Percentiles rank a stretch among this genome's conserved stretches.
Evolutionary conservation across 148 eudicot species (phyloP).

Genomic region (Bassia scoparia): DNA sequence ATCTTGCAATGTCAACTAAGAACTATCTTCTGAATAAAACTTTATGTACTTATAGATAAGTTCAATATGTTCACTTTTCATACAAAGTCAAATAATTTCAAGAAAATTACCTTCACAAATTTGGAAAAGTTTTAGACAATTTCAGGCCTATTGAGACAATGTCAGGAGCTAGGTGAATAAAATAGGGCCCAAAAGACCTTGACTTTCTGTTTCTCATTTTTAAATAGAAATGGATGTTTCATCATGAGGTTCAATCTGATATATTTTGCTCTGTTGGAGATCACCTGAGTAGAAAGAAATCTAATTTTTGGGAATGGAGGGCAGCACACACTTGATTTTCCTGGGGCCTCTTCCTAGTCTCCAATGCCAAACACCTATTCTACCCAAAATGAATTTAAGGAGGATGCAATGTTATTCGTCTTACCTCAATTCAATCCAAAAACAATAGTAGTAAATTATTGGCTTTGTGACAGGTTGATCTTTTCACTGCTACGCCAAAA

Average conservation of each 20-base stretch:
- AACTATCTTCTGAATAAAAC: not conserved
- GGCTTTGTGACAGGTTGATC: slow-evolving; percentile 59
- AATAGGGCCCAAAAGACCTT: not conserved
- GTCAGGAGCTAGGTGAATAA: not conserved
- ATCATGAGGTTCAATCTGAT: not conserved
- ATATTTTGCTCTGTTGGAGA: not conserved
- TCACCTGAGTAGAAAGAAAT: not conserved
- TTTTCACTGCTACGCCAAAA: slow-evolving; percentile 80
- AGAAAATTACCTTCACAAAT: not conserved
- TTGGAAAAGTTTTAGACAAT: not conserved
- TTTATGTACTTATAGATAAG: not conserved
- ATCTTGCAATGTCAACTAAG: not conserved
- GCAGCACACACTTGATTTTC: not conserved
- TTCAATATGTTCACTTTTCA: not conserved
- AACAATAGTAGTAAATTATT: not conserved
- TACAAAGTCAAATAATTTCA: not conserved
- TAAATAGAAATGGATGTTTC: not conserved
- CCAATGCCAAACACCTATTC: not conserved
- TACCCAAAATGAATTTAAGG: not conserved
- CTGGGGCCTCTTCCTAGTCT: not conserved
- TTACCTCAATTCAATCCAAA: not conserved
- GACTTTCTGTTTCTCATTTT: not conserved
- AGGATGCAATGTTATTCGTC: not conserved
- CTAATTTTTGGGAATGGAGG: not conserved
- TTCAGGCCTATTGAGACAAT: not conserved